Evolutionary conservation across 1,284 basidiomycete species (phyloP), one percentile per base, ranked within the genome.

Genomic region (Cryptococcus sp.): DNA sequence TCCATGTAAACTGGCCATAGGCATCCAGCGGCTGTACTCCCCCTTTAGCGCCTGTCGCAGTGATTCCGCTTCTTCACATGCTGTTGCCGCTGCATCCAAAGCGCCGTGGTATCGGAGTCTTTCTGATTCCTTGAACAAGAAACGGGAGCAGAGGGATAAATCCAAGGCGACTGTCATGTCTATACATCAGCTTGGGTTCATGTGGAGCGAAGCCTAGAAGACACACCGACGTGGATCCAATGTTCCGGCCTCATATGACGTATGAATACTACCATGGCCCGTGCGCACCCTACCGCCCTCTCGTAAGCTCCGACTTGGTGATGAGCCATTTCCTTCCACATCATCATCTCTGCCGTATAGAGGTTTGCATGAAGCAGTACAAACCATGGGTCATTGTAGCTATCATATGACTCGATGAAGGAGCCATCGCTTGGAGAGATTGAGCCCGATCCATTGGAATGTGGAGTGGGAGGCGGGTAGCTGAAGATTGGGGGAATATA

Each of bases 331-430:
- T 69, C 69, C 40, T 61, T 57, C 50, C 58, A 66, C 50, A 64
- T 61, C 42, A 68, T 24, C 66, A 71, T 65, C 45, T 71, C 67
- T 2, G 69, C 66, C 1, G 60, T 55, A 36, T 57, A 61, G 4
- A 71, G 41, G 46, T 69, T 69, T 14, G 56, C 45, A 43, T 67
- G 65, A 2, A 62, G 48, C 50, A 62, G 54, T 39, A 66, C 63
- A 60, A 64, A 71, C 66, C 66, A 71, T 14, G 67, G 69, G 47
- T 71, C 64, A 9, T 45, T 32, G 2, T 52, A 24, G 14, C 60
- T 58, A 28, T 62, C 55, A 49, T 62, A 61, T 14, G 14, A 5
- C n/a, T 48, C 45, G 13, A 31, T 18, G 4, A 31, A 23, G 4
- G 40, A 22, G 2, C 32, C 18, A 16, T 43, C 25, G 48, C 19